Evolutionary conservation across 495 filamentous ascomycete genomes (phyloP), one percentile per base, ranked within the genome.

Genomic region (Tuber microsphaerosporum): DNA sequence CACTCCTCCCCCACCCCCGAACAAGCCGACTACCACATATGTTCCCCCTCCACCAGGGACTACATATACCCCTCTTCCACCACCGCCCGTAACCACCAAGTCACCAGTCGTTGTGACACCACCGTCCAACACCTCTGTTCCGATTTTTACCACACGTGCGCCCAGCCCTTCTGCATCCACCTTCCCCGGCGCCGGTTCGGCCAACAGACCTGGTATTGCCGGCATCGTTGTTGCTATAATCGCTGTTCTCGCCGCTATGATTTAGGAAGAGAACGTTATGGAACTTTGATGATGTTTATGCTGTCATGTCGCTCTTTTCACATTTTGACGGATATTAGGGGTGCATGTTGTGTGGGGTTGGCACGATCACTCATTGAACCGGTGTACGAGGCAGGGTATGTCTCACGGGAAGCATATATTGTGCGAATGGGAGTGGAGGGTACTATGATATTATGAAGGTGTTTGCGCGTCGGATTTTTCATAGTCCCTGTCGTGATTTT

Each of bases 31-130:
- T 19, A 51, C 71, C 48, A 51, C 48, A 61, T 41, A 41, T 22
- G 37, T 22, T 42, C 46, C 19, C 37, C 14, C 34, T 42, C 34
- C 73, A 1, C 73, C 73, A 34, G 73, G 69, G 19, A 42, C 39
- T 6, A 48, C 68, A 0, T 73, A 75, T 39, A 73, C 74, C 43
- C 70, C 74, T 34, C 44, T 43, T 12, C 70, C 70, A 6, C 34
- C 73, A 34, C 68, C 42, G 16, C 42, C 41, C 6, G 19, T 31
- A 12, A 71, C 68, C 14, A 65, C 65, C 48, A 73, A 48, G 34
- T 39, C 37, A 22, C 43, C 74, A 34, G 26, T n/a, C 26, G 26
- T 65, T 26, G 56, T 65, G 26, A 65, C 56, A 65, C 56, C 56
- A 0, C 56, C 56, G 26, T 65, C 56, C 7, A 65, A 65, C 20